These are phyloP conservation scores for Tinospora cordifolia DNA, from an alignment of 164 flowering plant genomes.

Conservation along the genomic window DNA sequence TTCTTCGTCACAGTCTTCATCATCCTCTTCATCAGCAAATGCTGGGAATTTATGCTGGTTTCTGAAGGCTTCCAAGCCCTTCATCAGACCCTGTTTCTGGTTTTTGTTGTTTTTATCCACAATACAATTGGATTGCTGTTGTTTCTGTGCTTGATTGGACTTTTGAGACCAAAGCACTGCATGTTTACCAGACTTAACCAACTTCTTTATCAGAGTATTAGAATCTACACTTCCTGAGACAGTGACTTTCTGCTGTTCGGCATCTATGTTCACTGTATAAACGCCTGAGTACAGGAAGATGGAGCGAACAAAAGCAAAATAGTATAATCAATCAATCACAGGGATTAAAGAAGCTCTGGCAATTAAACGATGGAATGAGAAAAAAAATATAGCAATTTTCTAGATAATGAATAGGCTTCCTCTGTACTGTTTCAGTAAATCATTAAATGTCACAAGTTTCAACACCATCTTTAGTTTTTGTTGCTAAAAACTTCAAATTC, in stretches of 20 bases:
- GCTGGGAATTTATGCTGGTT: constrained; percentile 37
- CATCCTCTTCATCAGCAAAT: constrained; percentile 35
- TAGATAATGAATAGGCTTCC: background rate
- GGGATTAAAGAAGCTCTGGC: background rate
- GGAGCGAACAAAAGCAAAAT: background rate
- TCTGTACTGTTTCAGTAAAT: background rate
- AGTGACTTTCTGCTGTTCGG: constrained; percentile 67
- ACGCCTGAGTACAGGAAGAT: constrained; percentile 45
- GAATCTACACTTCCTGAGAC: constrained; percentile 70
- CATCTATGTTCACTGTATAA: constrained; percentile 52
- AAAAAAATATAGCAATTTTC: background rate
- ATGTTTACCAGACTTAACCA: constrained; percentile 58
- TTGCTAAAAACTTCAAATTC: background rate
- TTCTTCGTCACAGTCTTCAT: constrained; percentile 28
- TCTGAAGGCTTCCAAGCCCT: constrained; percentile 38
- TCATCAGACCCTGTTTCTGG: constrained; percentile 34
- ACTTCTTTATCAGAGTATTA: constrained; percentile 54
- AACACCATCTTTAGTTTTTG: background rate
- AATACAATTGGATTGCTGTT: constrained; percentile 21
- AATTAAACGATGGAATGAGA: background rate
- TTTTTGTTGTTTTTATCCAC: constrained; percentile 34
- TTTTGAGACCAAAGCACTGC: constrained; percentile 68
- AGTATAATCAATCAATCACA: constrained; percentile 2
- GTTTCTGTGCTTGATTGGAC: constrained; percentile 43
- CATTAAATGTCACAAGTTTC: background rate